Percentiles rank a stretch among this genome's conserved stretches.
Conservation (phyloP, 139 green algal species). For the Chlamydomonas sphaeroides region DNA sequence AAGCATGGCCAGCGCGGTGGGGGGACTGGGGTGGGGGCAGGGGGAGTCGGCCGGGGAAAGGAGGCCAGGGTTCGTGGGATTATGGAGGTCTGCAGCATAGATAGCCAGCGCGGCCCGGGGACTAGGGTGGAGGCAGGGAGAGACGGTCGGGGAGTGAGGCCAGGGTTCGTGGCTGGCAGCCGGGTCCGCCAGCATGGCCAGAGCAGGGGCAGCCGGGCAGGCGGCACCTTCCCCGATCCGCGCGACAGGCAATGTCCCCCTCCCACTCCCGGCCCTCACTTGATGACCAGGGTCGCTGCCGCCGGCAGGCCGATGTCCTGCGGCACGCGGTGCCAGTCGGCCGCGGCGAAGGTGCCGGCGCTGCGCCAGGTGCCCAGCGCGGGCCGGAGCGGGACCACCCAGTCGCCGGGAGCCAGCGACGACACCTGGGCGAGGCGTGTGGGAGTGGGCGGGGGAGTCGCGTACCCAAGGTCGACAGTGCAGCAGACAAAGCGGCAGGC, state of each 20-base stretch:
- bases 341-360: constrained; percentile 46
- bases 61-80: neutral
- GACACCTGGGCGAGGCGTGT: constrained; percentile 57
- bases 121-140: neutral
- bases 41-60: too few relatives aligned
- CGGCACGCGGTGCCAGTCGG: constrained; percentile 65
- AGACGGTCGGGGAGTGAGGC: neutral
- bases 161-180: too few relatives aligned
- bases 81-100: neutral
- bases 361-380: constrained; percentile 83
- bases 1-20: constrained; percentile 85
- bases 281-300: constrained; percentile 79
- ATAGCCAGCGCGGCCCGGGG: neutral
- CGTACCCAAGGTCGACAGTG: too few relatives aligned
- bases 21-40: constrained; percentile 69
- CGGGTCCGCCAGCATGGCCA: too few relatives aligned
- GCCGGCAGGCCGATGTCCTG: constrained; percentile 54
- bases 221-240: neutral
- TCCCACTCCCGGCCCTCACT: constrained; percentile 53
- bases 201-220: neutral
- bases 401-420: constrained; percentile 69
- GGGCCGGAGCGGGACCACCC: constrained; percentile 74
- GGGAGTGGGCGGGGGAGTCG: too few relatives aligned
- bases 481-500: neutral
- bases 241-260: too few relatives aligned